These are phyloP conservation scores for Stentor roeselii DNA, from an alignment of 73 alveolate genomes.

Conservation along the genomic window DNA sequence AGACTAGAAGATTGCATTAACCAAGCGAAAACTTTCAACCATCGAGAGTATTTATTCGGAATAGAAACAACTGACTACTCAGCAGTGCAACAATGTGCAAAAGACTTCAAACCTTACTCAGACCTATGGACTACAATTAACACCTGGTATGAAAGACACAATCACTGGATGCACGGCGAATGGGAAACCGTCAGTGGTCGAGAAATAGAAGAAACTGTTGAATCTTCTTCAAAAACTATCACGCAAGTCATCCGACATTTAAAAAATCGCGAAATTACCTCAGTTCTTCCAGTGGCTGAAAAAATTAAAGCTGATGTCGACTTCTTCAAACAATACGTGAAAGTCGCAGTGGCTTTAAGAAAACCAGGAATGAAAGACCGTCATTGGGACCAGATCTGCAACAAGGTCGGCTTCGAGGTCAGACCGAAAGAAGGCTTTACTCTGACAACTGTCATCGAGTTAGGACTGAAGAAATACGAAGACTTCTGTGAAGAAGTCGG, in stretches of 20 bases:
- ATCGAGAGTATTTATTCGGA: conserved; percentile 90
- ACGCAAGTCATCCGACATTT: conserved; percentile 64
- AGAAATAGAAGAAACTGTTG: conserved; percentile 75
- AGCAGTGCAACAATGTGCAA: conserved; percentile 77
- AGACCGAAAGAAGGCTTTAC: conserved; percentile 95
- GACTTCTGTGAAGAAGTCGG: conserved; percentile 98
- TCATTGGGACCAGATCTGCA: conserved; percentile 97
- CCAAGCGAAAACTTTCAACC: conserved; percentile 85
- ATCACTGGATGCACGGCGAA: conserved; percentile 74
- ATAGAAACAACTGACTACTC: conserved; percentile 93
- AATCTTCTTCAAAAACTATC: conserved; percentile 62
- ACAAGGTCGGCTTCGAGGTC: conserved; percentile 95
- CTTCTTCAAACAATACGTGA: conserved; percentile 95
- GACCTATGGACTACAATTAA: conserved; percentile 84
- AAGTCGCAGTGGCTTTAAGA: conserved; percentile 95
- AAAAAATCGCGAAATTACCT: conserved; percentile 68
- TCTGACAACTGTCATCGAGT: conserved; percentile 88
- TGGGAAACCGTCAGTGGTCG: conserved; percentile 83
- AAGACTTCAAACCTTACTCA: conserved; percentile 81
- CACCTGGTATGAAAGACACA: conserved; percentile 66
- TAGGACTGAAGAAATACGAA: conserved; percentile 86
- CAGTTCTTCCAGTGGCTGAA: conserved; percentile 83
- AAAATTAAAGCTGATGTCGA: conserved; percentile 87
- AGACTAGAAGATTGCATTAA: conserved; percentile 87
- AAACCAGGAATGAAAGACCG: conserved; percentile 98